These are phyloP conservation scores for Moesziomyces antarcticus DNA, from an alignment of 1,284 basidiomycete species.

Conservation along the genomic window DNA sequence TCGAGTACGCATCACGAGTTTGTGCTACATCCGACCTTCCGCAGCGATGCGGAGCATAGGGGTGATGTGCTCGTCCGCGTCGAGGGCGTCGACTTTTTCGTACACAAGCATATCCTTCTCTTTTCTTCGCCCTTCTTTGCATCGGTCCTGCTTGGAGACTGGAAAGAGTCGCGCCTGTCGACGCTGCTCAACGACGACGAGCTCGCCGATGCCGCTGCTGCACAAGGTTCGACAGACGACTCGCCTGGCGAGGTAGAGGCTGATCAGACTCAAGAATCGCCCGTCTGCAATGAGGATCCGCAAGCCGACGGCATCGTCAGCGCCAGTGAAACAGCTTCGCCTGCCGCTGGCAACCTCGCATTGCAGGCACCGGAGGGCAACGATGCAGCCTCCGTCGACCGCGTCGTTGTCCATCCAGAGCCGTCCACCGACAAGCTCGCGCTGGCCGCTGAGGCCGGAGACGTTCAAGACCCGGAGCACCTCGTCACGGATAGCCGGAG, in stretches of 20 bases:
- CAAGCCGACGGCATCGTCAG: background rate
- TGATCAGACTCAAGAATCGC: background rate
- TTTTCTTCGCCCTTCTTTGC: conserved; percentile 54
- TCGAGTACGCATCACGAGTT: conserved; percentile 3
- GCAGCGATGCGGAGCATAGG: conserved; percentile 31
- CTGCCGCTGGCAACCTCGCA: too few species aligned
- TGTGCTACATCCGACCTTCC: conserved; percentile 37
- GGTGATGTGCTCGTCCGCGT: conserved; percentile 52
- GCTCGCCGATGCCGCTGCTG: background rate
- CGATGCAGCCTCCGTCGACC: background rate
- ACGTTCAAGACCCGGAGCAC: background rate
- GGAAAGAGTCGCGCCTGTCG: conserved; percentile 41
- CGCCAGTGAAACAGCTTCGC: background rate
- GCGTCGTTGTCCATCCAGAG: background rate
- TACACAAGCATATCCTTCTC: conserved; percentile 49
- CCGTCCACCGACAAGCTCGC: background rate
- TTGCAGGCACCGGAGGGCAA: background rate
- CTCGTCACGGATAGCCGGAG: background rate
- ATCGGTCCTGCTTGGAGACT: conserved; percentile 40
- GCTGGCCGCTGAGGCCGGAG: background rate
- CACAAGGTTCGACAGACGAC: background rate
- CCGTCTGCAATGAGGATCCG: background rate
- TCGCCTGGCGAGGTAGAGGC: background rate
- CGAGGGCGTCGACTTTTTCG: conserved; percentile 48
- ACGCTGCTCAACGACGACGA: background rate